Base-by-base conservation (phyloP, 1,139 yeast species). In the Geotrichum aggregatum region DNA sequence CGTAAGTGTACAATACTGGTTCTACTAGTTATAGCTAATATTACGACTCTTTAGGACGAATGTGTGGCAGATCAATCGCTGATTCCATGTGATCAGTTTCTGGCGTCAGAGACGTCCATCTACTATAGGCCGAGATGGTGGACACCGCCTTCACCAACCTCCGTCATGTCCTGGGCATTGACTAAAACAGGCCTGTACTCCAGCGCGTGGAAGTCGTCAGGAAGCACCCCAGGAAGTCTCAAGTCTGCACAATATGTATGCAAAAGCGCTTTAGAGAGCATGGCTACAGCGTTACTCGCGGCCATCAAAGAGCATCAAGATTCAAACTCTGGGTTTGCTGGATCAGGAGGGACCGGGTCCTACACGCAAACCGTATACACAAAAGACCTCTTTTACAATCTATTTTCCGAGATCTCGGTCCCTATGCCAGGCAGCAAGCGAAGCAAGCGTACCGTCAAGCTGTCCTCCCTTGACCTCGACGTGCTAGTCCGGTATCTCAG, bases 351-450 rank as follows among this genome's bases (percentile, higher is more conserved):
- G 19, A 44, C 54, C 1, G 50, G 55, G 18, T 53, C 61, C 21
- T 64, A 64, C 49, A 57, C 64, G 4, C 58, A 58, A 19, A 54
- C 64, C 0, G 62, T 64, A 0, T 64, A 54, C 52, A 62, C 67
- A 5, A 52, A 55, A 33, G 59, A 59, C 5, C 49, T 63, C 50
- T 55, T 64, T 35, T 40, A 46, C 11, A 38, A 55, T 14, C 40
- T 56, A 2, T 49, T 47, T 16, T 26, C 30, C 14, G 19, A 35
- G 13, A 38, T 52, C 38, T 16, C 13, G 36, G 41, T 7, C 41
- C n/a, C n/a, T n/a, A n/a, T n/a, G n/a, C n/a, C n/a, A n/a, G n/a
- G n/a, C n/a, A n/a, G n/a, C n/a, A n/a, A n/a, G n/a, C n/a, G n/a
- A n/a, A n/a, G n/a, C 18, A 16, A 18, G 16, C 5, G 4, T 18